Evolutionary conservation across 345 rosid genomes (phyloP).

Genomic region (Chamaenerion angustifolium): DNA sequence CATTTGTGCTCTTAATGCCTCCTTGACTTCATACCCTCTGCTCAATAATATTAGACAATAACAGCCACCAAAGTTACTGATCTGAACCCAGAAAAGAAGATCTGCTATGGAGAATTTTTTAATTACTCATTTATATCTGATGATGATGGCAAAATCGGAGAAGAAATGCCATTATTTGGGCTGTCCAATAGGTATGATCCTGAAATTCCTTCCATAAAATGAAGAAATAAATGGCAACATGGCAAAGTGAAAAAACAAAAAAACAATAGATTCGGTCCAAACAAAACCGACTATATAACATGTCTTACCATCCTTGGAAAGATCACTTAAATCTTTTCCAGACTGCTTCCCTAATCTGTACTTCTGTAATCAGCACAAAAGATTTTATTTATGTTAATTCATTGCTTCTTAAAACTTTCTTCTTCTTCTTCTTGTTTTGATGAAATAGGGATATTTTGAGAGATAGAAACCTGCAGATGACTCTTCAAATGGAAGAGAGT

Average conservation of each 20-base stretch:
- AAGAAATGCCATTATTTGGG: conserved; percentile 23
- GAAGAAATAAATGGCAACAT: conserved; percentile 1
- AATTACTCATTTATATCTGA: conserved; percentile 62
- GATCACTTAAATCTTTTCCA: conserved; percentile 58
- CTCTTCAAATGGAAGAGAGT: conserved; percentile 88
- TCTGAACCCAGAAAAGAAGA: neutral
- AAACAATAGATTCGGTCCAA: neutral
- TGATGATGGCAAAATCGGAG: conserved; percentile 27
- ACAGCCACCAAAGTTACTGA: neutral
- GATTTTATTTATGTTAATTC: neutral
- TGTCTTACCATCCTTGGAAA: conserved; percentile 34
- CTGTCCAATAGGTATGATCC: conserved; percentile 40
- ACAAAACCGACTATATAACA: neutral
- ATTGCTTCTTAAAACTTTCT: conserved; percentile 1
- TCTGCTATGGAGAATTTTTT: neutral
- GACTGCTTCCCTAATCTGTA: conserved; percentile 81
- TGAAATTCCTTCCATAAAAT: conserved; percentile 18
- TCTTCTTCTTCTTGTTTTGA: conserved; percentile 3
- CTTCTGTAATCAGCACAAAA: conserved; percentile 34
- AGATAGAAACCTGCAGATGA: conserved; percentile 67
- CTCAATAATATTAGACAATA: neutral
- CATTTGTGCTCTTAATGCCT: conserved; percentile 66
- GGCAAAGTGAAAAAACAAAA: neutral
- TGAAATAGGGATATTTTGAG: too few species aligned
- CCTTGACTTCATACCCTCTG: conserved; percentile 57